These are phyloP conservation scores for Noccaea bulbosa DNA, from an alignment of 345 rosid genomes.

Conservation along the genomic window DNA sequence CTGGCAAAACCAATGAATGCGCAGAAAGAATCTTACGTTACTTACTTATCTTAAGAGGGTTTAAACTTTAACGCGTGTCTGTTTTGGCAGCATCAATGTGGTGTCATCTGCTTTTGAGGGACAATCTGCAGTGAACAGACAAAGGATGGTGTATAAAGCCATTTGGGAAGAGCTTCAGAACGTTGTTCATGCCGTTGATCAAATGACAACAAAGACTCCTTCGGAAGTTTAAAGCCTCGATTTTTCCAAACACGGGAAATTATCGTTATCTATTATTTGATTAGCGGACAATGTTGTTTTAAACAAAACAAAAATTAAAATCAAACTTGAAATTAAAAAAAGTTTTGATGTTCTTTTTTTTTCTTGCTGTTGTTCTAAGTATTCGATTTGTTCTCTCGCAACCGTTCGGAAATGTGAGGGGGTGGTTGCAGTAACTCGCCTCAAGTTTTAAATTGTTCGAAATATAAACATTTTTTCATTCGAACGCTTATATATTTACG, in stretches of 20 bases:
- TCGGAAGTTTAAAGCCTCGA: slow-evolving; percentile 55
- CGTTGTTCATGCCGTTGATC: slow-evolving; percentile 92
- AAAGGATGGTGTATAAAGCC: slow-evolving; percentile 97
- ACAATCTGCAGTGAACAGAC: slow-evolving; percentile 85
- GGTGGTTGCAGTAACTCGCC: not conserved
- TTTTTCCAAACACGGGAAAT: not conserved
- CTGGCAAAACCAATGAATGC: not conserved
- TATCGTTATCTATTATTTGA: slow-evolving; percentile 18
- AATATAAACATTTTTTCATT: not conserved
- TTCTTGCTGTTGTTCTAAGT: not conserved
- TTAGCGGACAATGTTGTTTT: slow-evolving; percentile 5
- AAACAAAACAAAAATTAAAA: not conserved
- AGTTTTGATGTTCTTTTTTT: not conserved
- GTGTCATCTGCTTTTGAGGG: slow-evolving; percentile 82
- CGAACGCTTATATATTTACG: too few relatives aligned
- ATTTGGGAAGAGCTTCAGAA: slow-evolving; percentile 99
- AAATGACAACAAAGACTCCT: slow-evolving; percentile 91
- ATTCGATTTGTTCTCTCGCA: slow-evolving; percentile 4
- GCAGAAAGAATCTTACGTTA: not conserved
- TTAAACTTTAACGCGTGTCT: not conserved
- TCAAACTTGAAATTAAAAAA: not conserved
- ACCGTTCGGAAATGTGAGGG: not conserved
- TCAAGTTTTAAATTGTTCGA: not conserved
- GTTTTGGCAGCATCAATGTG: slow-evolving; percentile 77
- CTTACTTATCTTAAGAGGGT: not conserved